phyloP scores from a whole-genome alignment of 495 filamentous ascomycete species.

The Aspergillus sparsus region DNA sequence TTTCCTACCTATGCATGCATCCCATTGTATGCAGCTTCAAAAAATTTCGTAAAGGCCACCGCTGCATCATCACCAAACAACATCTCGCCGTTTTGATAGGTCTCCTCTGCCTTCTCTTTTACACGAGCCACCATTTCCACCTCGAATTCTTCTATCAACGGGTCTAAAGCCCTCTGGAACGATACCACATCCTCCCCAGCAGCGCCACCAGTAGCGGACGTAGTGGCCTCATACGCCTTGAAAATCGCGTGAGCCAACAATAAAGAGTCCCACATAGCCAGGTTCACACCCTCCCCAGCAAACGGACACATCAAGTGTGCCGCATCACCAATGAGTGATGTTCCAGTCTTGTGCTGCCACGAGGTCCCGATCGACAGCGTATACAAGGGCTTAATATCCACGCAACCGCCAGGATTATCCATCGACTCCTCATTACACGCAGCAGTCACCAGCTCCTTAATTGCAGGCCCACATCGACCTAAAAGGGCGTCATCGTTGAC shows the following conservation, averaged over 20 bases:
- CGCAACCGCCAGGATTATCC: not conserved
- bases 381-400: conserved; percentile 38
- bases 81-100: conserved; percentile 26
- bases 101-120: conserved; percentile 33
- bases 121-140: conserved; percentile 33
- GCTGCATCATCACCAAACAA: conserved; percentile 34
- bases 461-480: conserved; percentile 28
- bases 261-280: conserved; percentile 59
- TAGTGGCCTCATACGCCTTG: not conserved
- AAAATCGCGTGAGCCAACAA: conserved; percentile 46
- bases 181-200: conserved; percentile 12
- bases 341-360: conserved; percentile 46
- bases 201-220: not conserved
- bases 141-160: conserved; percentile 39
- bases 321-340: conserved; percentile 61
- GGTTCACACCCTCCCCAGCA: conserved; percentile 61
- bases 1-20: no score
- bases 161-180: conserved; percentile 26
- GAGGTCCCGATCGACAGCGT: conserved; percentile 52
- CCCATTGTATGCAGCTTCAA: not conserved
- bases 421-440: conserved; percentile 35
- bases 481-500: conserved; percentile 31
- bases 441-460: conserved; percentile 42
- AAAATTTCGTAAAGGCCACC: conserved; percentile 26
- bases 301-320: conserved; percentile 65